These are phyloP conservation scores for Sphenostylis stenocarpa DNA, from an alignment of 306 rosid genomes.

Conservation along the genomic window DNA sequence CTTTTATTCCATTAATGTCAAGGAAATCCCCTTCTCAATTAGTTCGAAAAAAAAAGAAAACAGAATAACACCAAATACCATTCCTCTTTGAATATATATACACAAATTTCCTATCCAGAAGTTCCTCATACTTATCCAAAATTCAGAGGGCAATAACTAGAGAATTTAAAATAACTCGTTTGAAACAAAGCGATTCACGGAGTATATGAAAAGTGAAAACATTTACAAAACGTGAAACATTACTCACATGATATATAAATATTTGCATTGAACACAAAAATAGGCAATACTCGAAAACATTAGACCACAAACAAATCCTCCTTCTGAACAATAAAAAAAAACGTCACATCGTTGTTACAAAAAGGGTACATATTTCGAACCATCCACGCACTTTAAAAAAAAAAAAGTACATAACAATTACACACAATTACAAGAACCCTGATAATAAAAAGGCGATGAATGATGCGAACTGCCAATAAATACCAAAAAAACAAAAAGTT, in stretches of 20 bases:
- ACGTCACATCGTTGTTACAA: background rate
- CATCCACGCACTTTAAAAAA: slow-evolving; percentile 2
- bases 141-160: background rate
- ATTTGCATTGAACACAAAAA: slow-evolving; percentile 2
- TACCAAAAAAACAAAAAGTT: background rate
- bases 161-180: background rate
- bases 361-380: background rate
- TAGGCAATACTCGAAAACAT: background rate
- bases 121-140: background rate
- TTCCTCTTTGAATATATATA: background rate
- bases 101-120: background rate
- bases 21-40: background rate
- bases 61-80: background rate
- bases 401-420: background rate
- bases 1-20: background rate
- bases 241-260: background rate
- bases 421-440: background rate
- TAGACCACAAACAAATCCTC: background rate
- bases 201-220: background rate
- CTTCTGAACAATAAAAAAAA: background rate
- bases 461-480: background rate
- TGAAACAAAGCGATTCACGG: background rate
- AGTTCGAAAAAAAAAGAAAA: background rate
- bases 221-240: background rate
- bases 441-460: background rate